These are phyloP conservation scores for Hypoxylon rubiginosum DNA, from an alignment of 2,329 filamentous ascomycete species.

Conservation along the genomic window DNA sequence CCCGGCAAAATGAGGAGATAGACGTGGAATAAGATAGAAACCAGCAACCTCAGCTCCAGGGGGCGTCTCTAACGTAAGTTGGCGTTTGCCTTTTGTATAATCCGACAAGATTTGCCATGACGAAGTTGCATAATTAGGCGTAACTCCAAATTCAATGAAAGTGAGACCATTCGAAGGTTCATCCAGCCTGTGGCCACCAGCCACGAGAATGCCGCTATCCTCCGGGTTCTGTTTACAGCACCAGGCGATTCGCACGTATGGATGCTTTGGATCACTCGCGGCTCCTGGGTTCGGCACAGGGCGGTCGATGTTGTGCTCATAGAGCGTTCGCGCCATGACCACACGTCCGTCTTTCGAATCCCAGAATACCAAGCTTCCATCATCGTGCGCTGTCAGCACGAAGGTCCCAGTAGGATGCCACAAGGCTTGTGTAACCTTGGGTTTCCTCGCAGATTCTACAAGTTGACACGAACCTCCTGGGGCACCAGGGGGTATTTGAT, in stretches of 20 bases:
- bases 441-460: conserved; percentile 74
- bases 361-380: conserved; percentile 94
- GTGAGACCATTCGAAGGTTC: conserved; percentile 81
- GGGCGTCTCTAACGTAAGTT: conserved; percentile 80
- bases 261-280: conserved; percentile 72
- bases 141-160: conserved; percentile 89
- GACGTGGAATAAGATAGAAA: conserved; percentile 85
- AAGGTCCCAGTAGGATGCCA: conserved; percentile 98
- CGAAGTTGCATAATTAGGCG: conserved; percentile 91
- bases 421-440: conserved; percentile 82
- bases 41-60: conserved; percentile 81
- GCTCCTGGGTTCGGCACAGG: conserved; percentile 66
- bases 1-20: conserved; percentile 87
- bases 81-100: conserved; percentile 83
- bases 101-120: conserved; percentile 85
- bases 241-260: conserved; percentile 86
- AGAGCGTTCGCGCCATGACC: conserved; percentile 84
- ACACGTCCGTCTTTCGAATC: conserved; percentile 89
- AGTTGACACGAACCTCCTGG: conserved; percentile 81
- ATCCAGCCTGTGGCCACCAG: conserved; percentile 80
- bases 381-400: conserved; percentile 87
- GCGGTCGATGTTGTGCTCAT: conserved; percentile 79
- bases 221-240: conserved; percentile 95
- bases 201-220: conserved; percentile 88
- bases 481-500: conserved; percentile 83